Evolutionary conservation across 2,329 filamentous ascomycete species (phyloP).

Genomic region (Pseudofabraea citricarpa): DNA sequence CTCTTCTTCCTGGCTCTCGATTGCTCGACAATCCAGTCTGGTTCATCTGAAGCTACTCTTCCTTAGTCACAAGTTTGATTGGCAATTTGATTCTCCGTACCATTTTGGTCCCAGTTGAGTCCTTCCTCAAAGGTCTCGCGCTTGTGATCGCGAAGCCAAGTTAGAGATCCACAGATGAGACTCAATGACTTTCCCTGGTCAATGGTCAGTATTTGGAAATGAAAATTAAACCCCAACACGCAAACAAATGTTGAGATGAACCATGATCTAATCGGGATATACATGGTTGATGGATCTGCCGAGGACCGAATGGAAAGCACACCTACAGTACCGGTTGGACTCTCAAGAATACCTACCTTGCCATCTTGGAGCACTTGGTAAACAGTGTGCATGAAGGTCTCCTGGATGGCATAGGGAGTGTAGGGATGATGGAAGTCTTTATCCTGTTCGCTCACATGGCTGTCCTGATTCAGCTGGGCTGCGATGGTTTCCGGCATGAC

Average conservation of each 20-base stretch:
- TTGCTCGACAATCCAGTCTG: conserved; percentile 66
- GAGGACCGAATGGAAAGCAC: too few relatives aligned
- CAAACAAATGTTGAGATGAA: too few relatives aligned
- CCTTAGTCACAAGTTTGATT: neutral
- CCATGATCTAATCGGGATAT: too few relatives aligned
- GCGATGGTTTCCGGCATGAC: neutral
- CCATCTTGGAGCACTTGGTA: conserved; percentile 63
- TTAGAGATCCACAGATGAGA: conserved; percentile 66
- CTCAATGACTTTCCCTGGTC: conserved; percentile 64
- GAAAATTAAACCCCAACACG: neutral
- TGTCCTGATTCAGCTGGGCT: neutral
- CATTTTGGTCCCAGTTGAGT: conserved; percentile 17
- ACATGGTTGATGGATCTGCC: too few relatives aligned
- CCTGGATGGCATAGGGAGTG: conserved; percentile 65
- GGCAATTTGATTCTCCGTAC: conserved; percentile 8
- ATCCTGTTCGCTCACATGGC: neutral
- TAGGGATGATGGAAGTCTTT: conserved; percentile 65
- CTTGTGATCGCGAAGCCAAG: conserved; percentile 68
- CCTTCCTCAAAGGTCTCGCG: conserved; percentile 30
- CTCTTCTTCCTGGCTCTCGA: conserved; percentile 50
- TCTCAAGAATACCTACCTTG: conserved; percentile 68
- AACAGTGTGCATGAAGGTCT: conserved; percentile 64
- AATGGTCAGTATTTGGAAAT: neutral
- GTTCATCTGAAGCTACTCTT: conserved; percentile 41
- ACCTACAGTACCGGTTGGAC: conserved; percentile 56